Base-by-base conservation (phyloP, 2,329 filamentous ascomycete species). In the Talaromyces funiculosus region DNA sequence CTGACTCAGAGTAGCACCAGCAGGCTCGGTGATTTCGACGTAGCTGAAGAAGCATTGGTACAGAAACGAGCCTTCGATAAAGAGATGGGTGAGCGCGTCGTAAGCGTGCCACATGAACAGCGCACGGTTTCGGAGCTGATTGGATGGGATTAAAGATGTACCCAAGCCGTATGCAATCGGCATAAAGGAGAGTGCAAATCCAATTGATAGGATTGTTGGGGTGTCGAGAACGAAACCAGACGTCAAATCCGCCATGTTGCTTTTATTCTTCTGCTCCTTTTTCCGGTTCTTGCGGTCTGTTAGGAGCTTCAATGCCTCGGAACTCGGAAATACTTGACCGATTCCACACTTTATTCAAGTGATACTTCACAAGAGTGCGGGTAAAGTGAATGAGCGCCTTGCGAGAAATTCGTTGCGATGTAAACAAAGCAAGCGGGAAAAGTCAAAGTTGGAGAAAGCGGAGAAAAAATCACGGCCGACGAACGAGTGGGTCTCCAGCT, bases 51-150 rank as follows among this genome's bases (percentile, higher is more conserved):
- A 95, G 80, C 90, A 96, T 78, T 96, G 90, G 81, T 92, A 97
- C 24, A 97, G 85, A 76, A 91, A 97, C 69, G 86, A 88, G 58
- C 91, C 92, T 78, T 97, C 93, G 72, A 97, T 89, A 73, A 91
- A 81, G 75, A 95, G 86, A 79, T 99, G 94, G 69, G 92, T 93
- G 45, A 97, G 83, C 33, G 90, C 90, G 74, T 97, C 92, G 77
- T 96, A 95, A 38, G 90, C 83, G 78, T 97, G 92, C 93, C 93
- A 97, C 77, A 95, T 84, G 82, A 96, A 96, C 65, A 97, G 86
- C 71, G 90, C 78, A 63, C 92, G 90, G 60, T 86, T 83, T 38
- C 77, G 72, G 1, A 83, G 76, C 10, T 85, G 79, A 1, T 79
- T 69, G 18, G 76, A 71, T 3, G 87, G 84, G 26, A 89, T 79